These are phyloP conservation scores for Plantago ovata DNA, from an alignment of 257 asterid species.

Conservation along the genomic window DNA sequence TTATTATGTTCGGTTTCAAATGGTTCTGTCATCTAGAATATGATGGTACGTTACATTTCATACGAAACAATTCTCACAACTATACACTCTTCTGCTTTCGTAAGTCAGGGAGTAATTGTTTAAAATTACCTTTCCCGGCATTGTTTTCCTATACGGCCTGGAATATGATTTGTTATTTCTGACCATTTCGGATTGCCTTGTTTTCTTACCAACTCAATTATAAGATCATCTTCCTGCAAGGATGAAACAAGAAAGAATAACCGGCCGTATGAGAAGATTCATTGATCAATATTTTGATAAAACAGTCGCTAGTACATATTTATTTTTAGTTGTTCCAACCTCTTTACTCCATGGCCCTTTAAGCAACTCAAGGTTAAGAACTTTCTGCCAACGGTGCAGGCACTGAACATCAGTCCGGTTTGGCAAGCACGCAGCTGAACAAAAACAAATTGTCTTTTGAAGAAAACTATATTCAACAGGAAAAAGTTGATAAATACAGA, in stretches of 20 bases:
- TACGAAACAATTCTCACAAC: neutral
- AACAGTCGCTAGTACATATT: neutral
- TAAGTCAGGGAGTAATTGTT: conserved; percentile 5
- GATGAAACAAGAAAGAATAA: conserved; percentile 11
- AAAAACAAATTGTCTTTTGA: neutral
- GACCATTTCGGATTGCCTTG: conserved; percentile 39
- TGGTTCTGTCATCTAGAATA: conserved; percentile 50
- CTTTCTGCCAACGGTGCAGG: conserved; percentile 62
- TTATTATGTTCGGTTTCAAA: conserved; percentile 49
- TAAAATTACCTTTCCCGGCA: conserved; percentile 52
- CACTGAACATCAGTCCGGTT: conserved; percentile 55
- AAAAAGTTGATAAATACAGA: too few species aligned
- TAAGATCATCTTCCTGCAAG: conserved; percentile 47
- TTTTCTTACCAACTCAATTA: conserved; percentile 34
- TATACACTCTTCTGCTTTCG: neutral
- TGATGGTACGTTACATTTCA: neutral
- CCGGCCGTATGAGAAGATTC: neutral
- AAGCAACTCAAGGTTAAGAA: conserved; percentile 43
- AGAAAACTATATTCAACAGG: too few species aligned
- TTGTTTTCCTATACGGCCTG: conserved; percentile 61
- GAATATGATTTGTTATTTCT: conserved; percentile 40
- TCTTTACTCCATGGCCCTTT: conserved; percentile 60
- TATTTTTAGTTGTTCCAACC: conserved; percentile 24
- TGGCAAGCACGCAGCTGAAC: conserved; percentile 43
- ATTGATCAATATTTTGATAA: neutral